Base-by-base conservation (phyloP, 176 grass and related monocot species). In the Triticum aestivum region DNA sequence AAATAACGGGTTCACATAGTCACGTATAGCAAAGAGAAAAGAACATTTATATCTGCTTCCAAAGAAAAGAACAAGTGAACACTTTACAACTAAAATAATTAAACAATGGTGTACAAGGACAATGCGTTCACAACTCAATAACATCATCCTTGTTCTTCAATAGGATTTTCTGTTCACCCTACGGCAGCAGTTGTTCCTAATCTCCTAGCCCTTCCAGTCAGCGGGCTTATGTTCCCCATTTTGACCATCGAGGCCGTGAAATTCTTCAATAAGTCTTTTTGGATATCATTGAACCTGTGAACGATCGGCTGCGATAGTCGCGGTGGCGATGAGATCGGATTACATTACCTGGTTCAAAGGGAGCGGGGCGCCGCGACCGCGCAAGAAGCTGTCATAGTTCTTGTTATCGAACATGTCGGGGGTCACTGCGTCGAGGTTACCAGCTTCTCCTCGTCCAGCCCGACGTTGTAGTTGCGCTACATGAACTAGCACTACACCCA, bases 111-210 rank as follows among this genome's bases (percentile, higher is more conserved):
- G 5, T 56, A 56, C 17, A 56, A 56, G 5, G 11, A 56, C 13
- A 69, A 15, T 32, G 7, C 7, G 14, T 33, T 33, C 45, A 49
- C 29, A 67, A 26, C 8, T 33, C 15, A 67, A 42, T 33, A 1
- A 10, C 33, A 37, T 21, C 30, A 69, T 35, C 9, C 30, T 9
- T 17, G 18, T 8, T 73, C 37, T 42, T 61, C 32, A 78, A 30
- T 37, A 82, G 26, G 61, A 69, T 30, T 51, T n/a, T 29, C 3
- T 73, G 82, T 93, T 93, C 8, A 93, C 52, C 66, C 68, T 62
- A 11, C 84, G 68, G 61, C 88, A 93, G 61, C 88, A 93, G 70
- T 90, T 87, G 3, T 18, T 82, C 69, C 91, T 87, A 64, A 93
- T 87, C 91, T 93, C 84, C 1, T 87, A 3, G 61, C 14, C 11